Percentiles rank a stretch among this genome's conserved stretches.
Conservation (phyloP, 257 asterid genomes). For the Handroanthus guayacan region DNA sequence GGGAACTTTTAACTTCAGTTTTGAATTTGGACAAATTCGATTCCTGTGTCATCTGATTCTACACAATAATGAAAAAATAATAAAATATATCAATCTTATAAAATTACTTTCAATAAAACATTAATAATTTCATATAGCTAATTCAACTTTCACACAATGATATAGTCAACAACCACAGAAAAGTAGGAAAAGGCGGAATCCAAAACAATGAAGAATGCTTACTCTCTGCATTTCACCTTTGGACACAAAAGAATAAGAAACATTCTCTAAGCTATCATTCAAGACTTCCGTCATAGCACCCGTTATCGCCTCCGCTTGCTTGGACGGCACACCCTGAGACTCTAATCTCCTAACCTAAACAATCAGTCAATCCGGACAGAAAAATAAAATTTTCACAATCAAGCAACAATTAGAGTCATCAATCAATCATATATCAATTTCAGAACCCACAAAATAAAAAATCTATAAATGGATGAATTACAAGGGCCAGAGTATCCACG, state of each 20-base stretch:
- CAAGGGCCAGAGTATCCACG: slow-evolving; percentile 93
- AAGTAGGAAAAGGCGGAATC: background rate
- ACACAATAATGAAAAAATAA: slow-evolving; percentile 28
- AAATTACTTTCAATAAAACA: background rate
- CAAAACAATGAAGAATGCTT: background rate
- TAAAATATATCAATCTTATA: background rate
- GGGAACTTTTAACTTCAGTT: slow-evolving; percentile 84
- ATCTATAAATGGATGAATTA: slow-evolving; percentile 33
- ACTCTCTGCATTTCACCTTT: slow-evolving; percentile 83
- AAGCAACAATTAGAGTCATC: background rate
- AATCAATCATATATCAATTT: slow-evolving; percentile 8
- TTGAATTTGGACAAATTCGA: slow-evolving; percentile 80
- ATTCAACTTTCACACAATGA: background rate
- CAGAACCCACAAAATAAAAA: background rate
- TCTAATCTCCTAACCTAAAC: slow-evolving; percentile 85
- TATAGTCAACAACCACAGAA: background rate
- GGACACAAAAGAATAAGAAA: slow-evolving; percentile 76
- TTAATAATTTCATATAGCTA: slow-evolving; percentile 13
- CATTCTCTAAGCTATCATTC: slow-evolving; percentile 77
- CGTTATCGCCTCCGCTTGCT: slow-evolving; percentile 92
- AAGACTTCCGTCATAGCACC: slow-evolving; percentile 73
- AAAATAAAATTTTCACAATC: background rate
- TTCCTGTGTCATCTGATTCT: slow-evolving; percentile 89
- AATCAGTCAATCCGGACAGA: background rate
- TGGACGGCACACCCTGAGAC: slow-evolving; percentile 78